Conservation (phyloP, 2,329 filamentous ascomycete genomes). For the Diaporthe humulicola region DNA sequence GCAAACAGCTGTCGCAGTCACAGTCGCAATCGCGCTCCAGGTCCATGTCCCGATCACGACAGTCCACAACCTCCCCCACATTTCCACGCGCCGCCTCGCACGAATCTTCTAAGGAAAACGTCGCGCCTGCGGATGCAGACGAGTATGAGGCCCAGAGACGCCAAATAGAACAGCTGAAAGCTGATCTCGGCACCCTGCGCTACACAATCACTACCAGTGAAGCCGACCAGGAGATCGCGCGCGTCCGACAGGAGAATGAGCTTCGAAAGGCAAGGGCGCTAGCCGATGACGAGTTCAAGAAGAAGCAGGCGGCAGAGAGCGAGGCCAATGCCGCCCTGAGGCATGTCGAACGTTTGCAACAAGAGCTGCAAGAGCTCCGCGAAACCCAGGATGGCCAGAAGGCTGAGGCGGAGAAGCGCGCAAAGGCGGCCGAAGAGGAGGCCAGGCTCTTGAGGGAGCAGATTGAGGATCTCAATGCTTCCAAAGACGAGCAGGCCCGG, state of each 20-base stretch:
- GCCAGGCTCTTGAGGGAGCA: conserved; percentile 84
- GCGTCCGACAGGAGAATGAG: conserved; percentile 85
- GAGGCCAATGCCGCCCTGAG: conserved; percentile 64
- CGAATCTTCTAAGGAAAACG: conserved; percentile 72
- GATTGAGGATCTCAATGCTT: conserved; percentile 76
- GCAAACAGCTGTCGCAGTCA: conserved; percentile 10
- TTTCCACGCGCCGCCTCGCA: conserved; percentile 60
- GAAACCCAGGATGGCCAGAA: conserved; percentile 67
- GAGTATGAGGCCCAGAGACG: conserved; percentile 70
- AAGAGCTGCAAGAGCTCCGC: conserved; percentile 66
- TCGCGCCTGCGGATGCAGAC: conserved; percentile 69
- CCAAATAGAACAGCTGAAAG: conserved; percentile 83
- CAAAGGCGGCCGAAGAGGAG: conserved; percentile 80
- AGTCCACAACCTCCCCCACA: conserved; percentile 36
- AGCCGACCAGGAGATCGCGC: conserved; percentile 86
- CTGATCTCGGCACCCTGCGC: conserved; percentile 87
- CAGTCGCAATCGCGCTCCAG: conserved; percentile 28
- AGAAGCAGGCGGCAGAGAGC: conserved; percentile 70
- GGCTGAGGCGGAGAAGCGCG: conserved; percentile 75
- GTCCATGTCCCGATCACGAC: conserved; percentile 30
- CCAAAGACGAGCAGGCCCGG: conserved; percentile 78
- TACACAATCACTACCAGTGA: conserved; percentile 91
- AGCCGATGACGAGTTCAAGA: conserved; percentile 87
- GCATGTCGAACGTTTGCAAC: conserved; percentile 63
- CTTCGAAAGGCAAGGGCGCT: conserved; percentile 83